A percentile compares a stretch with the other conserved stretches of the same genome.
Conservation (phyloP, 2,329 filamentous ascomycete species). For the Paraphaeosphaeria sporulosa region DNA sequence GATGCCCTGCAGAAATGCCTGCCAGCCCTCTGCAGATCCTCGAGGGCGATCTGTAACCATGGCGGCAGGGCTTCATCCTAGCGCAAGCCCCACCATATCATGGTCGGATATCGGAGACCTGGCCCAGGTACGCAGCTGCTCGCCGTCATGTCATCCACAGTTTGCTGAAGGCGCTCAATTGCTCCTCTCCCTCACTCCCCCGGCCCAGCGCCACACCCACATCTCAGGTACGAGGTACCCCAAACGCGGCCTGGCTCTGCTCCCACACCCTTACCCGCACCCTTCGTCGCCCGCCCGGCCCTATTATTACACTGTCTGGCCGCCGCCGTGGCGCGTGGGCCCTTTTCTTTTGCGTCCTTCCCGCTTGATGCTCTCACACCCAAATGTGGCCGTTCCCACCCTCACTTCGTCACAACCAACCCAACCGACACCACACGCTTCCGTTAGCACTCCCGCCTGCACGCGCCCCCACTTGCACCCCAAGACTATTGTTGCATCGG, state of each 20-base stretch:
- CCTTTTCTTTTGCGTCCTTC: constrained; percentile 41
- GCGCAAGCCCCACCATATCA: constrained; percentile 42
- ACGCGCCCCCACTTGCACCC: constrained; percentile 35
- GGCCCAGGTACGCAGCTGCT: constrained; percentile 29
- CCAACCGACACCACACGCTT: constrained; percentile 26
- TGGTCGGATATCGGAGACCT: constrained; percentile 49
- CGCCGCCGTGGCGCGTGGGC: constrained; percentile 42
- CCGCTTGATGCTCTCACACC: constrained; percentile 26
- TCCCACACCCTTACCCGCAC: constrained; percentile 26
- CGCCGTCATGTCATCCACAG: constrained; percentile 26
- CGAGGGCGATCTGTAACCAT: constrained; percentile 49
- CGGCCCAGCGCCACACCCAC: constrained; percentile 47
- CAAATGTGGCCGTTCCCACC: constrained; percentile 41
- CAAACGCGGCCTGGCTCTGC: constrained; percentile 31
- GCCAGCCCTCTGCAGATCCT: constrained; percentile 46
- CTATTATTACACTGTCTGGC: constrained; percentile 39
- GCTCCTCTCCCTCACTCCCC: constrained; percentile 34
- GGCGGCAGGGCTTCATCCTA: constrained; percentile 38
- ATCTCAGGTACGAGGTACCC: constrained; percentile 33
- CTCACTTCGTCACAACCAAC: constrained; percentile 29
- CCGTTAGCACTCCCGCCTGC: constrained; percentile 29
- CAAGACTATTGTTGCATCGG: constrained; percentile 33
- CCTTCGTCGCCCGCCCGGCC: constrained; percentile 29
- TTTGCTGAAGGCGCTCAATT: constrained; percentile 16
- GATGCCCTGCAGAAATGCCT: constrained; percentile 45